phyloP scores from a whole-genome alignment of 176 grass and related monocot species.

The Puccinellia tenuiflora region DNA sequence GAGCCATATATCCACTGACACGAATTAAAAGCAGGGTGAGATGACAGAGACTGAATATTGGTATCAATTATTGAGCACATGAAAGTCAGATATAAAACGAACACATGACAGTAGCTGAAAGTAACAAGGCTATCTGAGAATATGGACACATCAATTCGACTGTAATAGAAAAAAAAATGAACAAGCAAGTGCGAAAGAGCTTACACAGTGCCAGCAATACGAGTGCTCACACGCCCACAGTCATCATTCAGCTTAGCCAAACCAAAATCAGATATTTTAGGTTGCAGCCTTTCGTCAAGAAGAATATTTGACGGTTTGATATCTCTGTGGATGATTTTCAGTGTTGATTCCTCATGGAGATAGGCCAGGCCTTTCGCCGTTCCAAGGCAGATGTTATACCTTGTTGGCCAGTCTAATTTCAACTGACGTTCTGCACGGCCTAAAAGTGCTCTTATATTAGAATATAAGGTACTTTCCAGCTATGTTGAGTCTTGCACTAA shows the following conservation, averaged over 20 bases:
- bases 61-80: neutral
- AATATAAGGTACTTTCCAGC: neutral
- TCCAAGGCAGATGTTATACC: constrained; percentile 67
- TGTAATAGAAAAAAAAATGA: constrained; percentile 15
- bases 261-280: constrained; percentile 95
- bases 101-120: neutral
- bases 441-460: constrained; percentile 21
- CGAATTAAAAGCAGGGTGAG: constrained; percentile 18
- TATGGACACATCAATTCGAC: neutral
- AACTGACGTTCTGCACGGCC: constrained; percentile 47
- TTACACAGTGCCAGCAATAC: constrained; percentile 86
- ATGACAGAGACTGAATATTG: neutral
- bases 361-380: constrained; percentile 67
- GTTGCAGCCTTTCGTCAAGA: constrained; percentile 65
- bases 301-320: constrained; percentile 93
- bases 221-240: constrained; percentile 62
- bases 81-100: neutral
- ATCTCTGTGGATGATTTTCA: constrained; percentile 91
- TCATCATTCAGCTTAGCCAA: constrained; percentile 87
- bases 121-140: neutral
- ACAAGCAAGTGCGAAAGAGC: constrained; percentile 27
- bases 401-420: constrained; percentile 63
- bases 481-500: neutral
- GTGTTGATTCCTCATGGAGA: constrained; percentile 81
- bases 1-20: constrained; percentile 90